Evolutionary conservation across 768 basidiomycete species (phyloP).

Genomic region (Mycena vulgaris): DNA sequence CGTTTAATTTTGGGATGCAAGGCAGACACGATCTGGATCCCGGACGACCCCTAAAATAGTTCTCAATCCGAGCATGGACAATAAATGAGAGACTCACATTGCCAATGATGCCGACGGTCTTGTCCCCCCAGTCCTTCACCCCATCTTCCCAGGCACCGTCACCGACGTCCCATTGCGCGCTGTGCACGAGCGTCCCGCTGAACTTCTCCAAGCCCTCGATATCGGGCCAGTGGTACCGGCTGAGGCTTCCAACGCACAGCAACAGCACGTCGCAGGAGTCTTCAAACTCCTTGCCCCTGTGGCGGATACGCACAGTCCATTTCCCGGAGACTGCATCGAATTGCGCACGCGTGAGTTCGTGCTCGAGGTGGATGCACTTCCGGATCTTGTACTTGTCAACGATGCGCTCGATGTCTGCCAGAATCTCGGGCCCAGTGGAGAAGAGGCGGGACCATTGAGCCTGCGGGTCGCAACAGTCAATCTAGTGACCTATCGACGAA

Average conservation of each 20-base stretch:
- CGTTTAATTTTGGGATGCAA: slow-evolving; percentile 67
- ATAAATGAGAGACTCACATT: slow-evolving; percentile 8
- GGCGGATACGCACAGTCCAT: slow-evolving; percentile 68
- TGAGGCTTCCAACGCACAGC: slow-evolving; percentile 66
- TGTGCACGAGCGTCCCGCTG: slow-evolving; percentile 72
- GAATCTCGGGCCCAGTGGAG: slow-evolving; percentile 29
- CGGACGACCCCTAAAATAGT: slow-evolving; percentile 71
- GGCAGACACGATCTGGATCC: slow-evolving; percentile 71
- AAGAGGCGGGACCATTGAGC: slow-evolving; percentile 27
- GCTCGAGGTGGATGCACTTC: slow-evolving; percentile 24
- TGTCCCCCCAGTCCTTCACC: slow-evolving; percentile 65
- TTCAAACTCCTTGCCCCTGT: slow-evolving; percentile 59
- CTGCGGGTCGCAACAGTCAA: not conserved
- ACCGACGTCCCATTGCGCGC: slow-evolving; percentile 71
- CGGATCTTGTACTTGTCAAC: slow-evolving; percentile 31
- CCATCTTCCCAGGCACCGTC: slow-evolving; percentile 59
- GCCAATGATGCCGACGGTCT: slow-evolving; percentile 71
- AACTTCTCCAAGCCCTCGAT: slow-evolving; percentile 71
- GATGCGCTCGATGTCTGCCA: slow-evolving; percentile 19
- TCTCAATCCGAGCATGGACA: too few relatives aligned
- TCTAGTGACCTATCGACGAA: too few relatives aligned
- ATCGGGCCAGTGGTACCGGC: slow-evolving; percentile 78
- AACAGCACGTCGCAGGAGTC: slow-evolving; percentile 73
- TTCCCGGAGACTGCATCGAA: slow-evolving; percentile 61
- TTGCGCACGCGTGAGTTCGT: slow-evolving; percentile 29